A percentile compares a stretch with the other conserved stretches of the same genome.
Conservation (phyloP, 208 protist species). For the Leishmania aethiopica region DNA sequence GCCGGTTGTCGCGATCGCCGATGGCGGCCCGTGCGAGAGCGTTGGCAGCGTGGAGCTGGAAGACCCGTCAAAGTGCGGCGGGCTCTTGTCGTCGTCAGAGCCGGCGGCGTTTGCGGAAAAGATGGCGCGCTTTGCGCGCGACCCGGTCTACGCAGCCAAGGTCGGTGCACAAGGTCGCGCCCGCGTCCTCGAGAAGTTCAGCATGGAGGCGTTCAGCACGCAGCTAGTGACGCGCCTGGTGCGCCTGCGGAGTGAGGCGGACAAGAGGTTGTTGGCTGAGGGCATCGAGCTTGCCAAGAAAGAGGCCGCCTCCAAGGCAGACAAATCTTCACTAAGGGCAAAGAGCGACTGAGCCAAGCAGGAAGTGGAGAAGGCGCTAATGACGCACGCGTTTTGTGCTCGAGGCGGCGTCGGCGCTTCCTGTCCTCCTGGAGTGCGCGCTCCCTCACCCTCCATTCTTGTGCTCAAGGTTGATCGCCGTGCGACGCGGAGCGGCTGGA, state of each 20-base stretch:
- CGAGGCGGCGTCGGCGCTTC: background rate
- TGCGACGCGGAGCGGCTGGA: background rate
- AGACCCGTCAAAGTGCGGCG: conserved; percentile 37
- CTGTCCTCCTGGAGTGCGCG: background rate
- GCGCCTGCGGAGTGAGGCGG: conserved; percentile 6
- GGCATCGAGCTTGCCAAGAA: conserved; percentile 8
- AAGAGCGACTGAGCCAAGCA: conserved; percentile 5
- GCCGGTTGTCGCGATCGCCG: conserved; percentile 92
- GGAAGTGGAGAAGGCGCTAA: background rate
- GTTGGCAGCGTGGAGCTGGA: conserved; percentile 26
- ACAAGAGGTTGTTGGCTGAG: conserved; percentile 15
- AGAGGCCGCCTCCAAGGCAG: conserved; percentile 6
- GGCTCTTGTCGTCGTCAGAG: conserved; percentile 60
- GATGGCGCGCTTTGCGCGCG: conserved; percentile 41
- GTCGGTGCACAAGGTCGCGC: conserved; percentile 49
- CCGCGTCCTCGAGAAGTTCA: conserved; percentile 49
- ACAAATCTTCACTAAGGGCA: background rate
- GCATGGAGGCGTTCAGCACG: conserved; percentile 54
- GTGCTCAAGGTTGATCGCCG: background rate
- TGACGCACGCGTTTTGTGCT: background rate
- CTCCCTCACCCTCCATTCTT: background rate
- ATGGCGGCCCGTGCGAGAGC: conserved; percentile 94
- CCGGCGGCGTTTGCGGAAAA: conserved; percentile 64
- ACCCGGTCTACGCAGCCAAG: conserved; percentile 30
- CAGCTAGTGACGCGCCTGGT: conserved; percentile 46